Percentiles rank a stretch among this genome's conserved stretches.
These are phyloP conservation scores for Royoungia palumana DNA, from an alignment of 768 basidiomycete species.

Conservation along the genomic window DNA sequence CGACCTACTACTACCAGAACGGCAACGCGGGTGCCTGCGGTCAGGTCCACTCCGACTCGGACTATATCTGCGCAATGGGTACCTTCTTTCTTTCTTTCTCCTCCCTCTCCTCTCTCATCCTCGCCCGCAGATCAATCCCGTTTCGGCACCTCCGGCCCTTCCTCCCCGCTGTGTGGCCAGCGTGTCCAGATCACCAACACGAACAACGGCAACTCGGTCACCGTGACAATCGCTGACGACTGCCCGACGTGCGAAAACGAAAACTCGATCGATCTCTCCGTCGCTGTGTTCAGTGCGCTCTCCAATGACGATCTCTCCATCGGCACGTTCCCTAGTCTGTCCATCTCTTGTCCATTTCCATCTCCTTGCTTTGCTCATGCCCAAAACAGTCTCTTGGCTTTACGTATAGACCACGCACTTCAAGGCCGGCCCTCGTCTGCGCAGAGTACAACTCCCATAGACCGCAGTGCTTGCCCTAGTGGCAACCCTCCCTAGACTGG, in stretches of 20 bases:
- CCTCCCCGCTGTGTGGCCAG: conserved; percentile 63
- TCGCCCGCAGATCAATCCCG: conserved; percentile 42
- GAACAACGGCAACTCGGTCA: conserved; percentile 48
- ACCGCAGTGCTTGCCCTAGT: too few species aligned
- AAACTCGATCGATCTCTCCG: conserved; percentile 75
- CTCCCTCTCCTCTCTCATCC: neutral
- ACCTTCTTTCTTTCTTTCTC: conserved; percentile 16
- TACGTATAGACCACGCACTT: conserved; percentile 20
- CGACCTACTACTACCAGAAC: conserved; percentile 68
- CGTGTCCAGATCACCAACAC: conserved; percentile 61
- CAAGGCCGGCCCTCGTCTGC: conserved; percentile 20
- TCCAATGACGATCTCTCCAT: conserved; percentile 40
- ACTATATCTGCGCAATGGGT: conserved; percentile 63
- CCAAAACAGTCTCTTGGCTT: conserved; percentile 29
- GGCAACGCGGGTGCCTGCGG: conserved; percentile 84
- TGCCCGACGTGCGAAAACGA: conserved; percentile 73
- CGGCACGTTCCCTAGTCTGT: conserved; percentile 61
- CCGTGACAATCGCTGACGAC: conserved; percentile 68
- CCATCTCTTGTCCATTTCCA: neutral
- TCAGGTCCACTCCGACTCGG: conserved; percentile 49
- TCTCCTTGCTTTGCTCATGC: neutral
- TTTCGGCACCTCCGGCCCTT: conserved; percentile 46
- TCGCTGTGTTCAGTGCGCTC: conserved; percentile 60
- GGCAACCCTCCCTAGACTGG: too few species aligned
- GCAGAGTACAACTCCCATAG: neutral